These are phyloP conservation scores for Kentomonas sorsogonicus DNA, from an alignment of 208 protist genomes.

Conservation along the genomic window DNA sequence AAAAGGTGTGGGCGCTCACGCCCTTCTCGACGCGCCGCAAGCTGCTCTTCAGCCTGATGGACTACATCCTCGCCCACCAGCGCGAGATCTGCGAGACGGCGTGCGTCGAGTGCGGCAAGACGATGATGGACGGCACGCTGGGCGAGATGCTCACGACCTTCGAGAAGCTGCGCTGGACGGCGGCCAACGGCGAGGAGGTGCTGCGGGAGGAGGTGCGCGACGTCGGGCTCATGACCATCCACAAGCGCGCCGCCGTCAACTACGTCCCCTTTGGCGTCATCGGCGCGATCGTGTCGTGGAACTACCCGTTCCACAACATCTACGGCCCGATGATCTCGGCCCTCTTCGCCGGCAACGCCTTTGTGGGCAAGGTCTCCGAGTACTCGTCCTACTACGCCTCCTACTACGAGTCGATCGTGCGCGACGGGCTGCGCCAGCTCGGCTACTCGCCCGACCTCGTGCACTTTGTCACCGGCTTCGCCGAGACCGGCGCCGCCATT, in stretches of 20 bases:
- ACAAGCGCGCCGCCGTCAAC: conserved; percentile 80
- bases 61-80: conserved; percentile 84
- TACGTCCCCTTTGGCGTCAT: conserved; percentile 90
- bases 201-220: conserved; percentile 76
- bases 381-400: conserved; percentile 89
- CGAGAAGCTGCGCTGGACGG: conserved; percentile 91
- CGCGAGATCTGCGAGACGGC: conserved; percentile 81
- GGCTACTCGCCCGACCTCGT: conserved; percentile 91
- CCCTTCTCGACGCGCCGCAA: conserved; percentile 81
- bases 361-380: conserved; percentile 93
- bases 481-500: conserved; percentile 87
- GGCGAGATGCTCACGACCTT: conserved; percentile 90
- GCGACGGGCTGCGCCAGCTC: conserved; percentile 72
- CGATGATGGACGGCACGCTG: conserved; percentile 87
- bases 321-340: conserved; percentile 92
- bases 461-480: conserved; percentile 90
- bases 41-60: conserved; percentile 79
- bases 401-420: conserved; percentile 91
- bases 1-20: conserved; percentile 78
- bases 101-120: conserved; percentile 88
- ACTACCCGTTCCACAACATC: conserved; percentile 96
- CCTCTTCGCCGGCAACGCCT: conserved; percentile 93
- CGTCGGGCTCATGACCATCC: conserved; percentile 83
- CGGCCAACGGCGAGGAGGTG: conserved; percentile 69
- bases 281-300: conserved; percentile 92